Evolutionary conservation across 768 basidiomycete genomes (phyloP).

Genomic region (Suillus discolor): DNA sequence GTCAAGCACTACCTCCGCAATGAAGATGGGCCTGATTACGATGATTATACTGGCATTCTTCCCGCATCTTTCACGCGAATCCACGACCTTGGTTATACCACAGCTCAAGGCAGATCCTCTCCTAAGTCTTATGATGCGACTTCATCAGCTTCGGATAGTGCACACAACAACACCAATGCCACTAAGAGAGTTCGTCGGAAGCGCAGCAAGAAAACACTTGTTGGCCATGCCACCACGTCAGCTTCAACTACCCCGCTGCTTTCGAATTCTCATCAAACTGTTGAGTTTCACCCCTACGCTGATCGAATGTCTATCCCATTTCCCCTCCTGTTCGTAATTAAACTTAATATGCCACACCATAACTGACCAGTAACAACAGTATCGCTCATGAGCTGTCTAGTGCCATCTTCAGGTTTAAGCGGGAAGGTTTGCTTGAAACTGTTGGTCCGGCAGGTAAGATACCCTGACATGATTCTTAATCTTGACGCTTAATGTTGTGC

Average conservation of each 20-base stretch:
- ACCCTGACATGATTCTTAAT: background rate
- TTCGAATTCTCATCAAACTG: constrained; percentile 49
- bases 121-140: constrained; percentile 45
- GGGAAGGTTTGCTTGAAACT: constrained; percentile 83
- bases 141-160: constrained; percentile 32
- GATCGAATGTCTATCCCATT: constrained; percentile 72
- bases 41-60: constrained; percentile 68
- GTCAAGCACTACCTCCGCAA: constrained; percentile 82
- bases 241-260: constrained; percentile 66
- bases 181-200: constrained; percentile 73
- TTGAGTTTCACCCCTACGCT: constrained; percentile 62
- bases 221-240: constrained; percentile 25
- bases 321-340: constrained; percentile 67
- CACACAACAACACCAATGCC: constrained; percentile 41
- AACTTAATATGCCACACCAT: background rate
- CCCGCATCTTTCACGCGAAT: constrained; percentile 60
- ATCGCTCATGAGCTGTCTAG: constrained; percentile 82
- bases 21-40: constrained; percentile 73
- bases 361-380: constrained; percentile 36
- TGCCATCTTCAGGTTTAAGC: constrained; percentile 70
- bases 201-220: constrained; percentile 59
- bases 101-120: constrained; percentile 32
- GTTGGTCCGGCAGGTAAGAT: constrained; percentile 82
- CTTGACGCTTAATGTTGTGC: constrained; percentile 9
- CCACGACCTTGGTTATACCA: constrained; percentile 45